Conservation (phyloP, 2,329 filamentous ascomycete genomes). For the Cephalotrichum gorgonifer region DNA sequence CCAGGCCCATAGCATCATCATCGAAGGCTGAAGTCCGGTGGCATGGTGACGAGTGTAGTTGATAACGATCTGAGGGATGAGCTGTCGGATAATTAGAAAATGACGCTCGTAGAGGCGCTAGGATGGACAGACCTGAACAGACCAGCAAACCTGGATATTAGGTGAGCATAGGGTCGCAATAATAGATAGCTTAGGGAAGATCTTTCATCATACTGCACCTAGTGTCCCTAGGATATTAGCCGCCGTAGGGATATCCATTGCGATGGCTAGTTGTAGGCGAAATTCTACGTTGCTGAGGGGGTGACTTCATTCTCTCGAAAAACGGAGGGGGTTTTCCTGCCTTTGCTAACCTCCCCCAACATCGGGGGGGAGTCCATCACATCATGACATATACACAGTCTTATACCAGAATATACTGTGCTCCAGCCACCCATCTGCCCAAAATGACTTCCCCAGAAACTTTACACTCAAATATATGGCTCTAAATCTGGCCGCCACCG, state of each 20-base stretch:
- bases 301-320: too few relatives aligned
- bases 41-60: slow-evolving; percentile 59
- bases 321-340: too few relatives aligned
- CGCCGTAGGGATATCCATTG: slow-evolving; percentile 43
- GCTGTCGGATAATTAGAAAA: slow-evolving; percentile 21
- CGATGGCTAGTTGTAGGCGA: too few relatives aligned
- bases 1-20: slow-evolving; percentile 64
- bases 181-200: background rate
- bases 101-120: background rate
- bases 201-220: slow-evolving; percentile 35
- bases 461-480: too few relatives aligned
- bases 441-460: too few relatives aligned
- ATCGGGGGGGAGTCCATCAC: too few relatives aligned
- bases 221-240: slow-evolving; percentile 50
- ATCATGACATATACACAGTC: too few relatives aligned
- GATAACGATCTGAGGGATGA: slow-evolving; percentile 59
- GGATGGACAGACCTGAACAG: slow-evolving; percentile 38
- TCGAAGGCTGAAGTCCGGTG: slow-evolving; percentile 52
- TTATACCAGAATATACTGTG: too few relatives aligned
- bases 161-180: background rate
- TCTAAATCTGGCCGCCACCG: too few relatives aligned
- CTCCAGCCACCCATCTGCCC: too few relatives aligned
- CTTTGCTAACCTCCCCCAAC: too few relatives aligned
- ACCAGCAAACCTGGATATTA: slow-evolving; percentile 46
- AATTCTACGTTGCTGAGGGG: too few relatives aligned